Percentiles rank a stretch among this genome's conserved stretches.
Evolutionary conservation across 306 rosid species (phyloP).

Genomic region (cucumber (Cucumis sativus)): DNA sequence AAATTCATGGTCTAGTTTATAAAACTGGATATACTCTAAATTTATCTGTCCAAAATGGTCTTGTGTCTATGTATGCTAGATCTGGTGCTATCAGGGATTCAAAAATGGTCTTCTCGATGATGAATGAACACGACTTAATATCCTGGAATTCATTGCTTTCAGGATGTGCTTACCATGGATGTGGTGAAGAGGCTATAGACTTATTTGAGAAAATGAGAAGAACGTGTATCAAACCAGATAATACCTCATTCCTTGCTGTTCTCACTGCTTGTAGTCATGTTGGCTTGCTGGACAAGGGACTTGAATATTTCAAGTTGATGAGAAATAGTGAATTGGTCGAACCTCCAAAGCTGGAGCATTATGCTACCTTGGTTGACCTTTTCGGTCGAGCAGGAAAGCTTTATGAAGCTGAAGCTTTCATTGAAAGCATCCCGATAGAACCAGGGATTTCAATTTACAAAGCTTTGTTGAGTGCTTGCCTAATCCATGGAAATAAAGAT

Average conservation of each 20-base stretch:
- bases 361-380: slow-evolving; percentile 29
- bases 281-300: slow-evolving; percentile 33
- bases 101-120: slow-evolving; percentile 14
- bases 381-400: slow-evolving; percentile 37
- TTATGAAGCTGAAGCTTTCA: slow-evolving; percentile 32
- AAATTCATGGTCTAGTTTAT: slow-evolving; percentile 30
- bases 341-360: slow-evolving; percentile 34
- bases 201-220: slow-evolving; percentile 31
- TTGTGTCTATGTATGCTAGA: slow-evolving; percentile 42
- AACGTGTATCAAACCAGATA: slow-evolving; percentile 18
- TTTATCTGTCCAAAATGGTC: slow-evolving; percentile 31
- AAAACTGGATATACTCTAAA: slow-evolving; percentile 23
- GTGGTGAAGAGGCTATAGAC: slow-evolving; percentile 27
- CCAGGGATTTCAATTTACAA: slow-evolving; percentile 28
- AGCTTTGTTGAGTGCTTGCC: slow-evolving; percentile 32
- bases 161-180: slow-evolving; percentile 28
- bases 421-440: slow-evolving; percentile 22
- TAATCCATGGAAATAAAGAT: slow-evolving; percentile 31
- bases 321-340: slow-evolving; percentile 11
- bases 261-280: slow-evolving; percentile 38
- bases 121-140: slow-evolving; percentile 23
- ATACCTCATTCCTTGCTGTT: slow-evolving; percentile 30
- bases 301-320: slow-evolving; percentile 30
- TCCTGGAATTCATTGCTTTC: slow-evolving; percentile 33
- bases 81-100: slow-evolving; percentile 27